Evolutionary conservation across 257 asterid genomes (phyloP), one percentile per base, ranked within the genome.

Genomic region (Capsicum pubescens): DNA sequence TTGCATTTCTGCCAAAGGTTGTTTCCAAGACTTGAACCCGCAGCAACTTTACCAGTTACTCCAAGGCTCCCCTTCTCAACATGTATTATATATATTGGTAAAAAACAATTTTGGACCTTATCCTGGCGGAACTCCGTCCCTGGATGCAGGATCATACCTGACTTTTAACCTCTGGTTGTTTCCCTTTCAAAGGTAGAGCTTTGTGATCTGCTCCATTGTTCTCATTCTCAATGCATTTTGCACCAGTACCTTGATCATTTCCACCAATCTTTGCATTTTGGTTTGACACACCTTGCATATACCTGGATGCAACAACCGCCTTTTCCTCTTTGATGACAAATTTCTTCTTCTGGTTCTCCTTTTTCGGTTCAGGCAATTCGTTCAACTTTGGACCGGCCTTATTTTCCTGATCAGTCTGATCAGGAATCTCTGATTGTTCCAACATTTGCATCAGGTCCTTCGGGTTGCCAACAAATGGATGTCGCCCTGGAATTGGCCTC

Each of bases 391-490:
- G 84, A 84, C 82, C 91, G 72, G 14, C 81, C 48, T 54, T 72
- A 72, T 72, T 52, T 72, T 72, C 80, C 21, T 50, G 88, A 58
- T 82, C 85, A 42, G 86, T 58, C 21, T 50, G 88, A 58, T 82
- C 85, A 42, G 86, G 85, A 1, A 85, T 88, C 16, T 88, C 91
- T 2, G 93, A 79, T 17, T 90, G 82, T 88, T 95, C 95, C 44
- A 87, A 12, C 87, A 95, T 83, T 80, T 93, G 94, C 99, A 95
- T 95, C 88, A 95, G 87, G 56, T 94, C 98, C 90, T 93, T 94
- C 0, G 99, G 99, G 60, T 61, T 87, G 15, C 98, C 98, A 0
- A 93, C 86, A 8, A 94, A 92, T 0, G 98, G 97, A 67, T 95
- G 98, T 19, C 98, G 86, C 10, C 99, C 99, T 0, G 95, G 97